These are phyloP conservation scores for Trichoderma atrobrunneum DNA, from an alignment of 2,329 filamentous ascomycete species.

Conservation along the genomic window DNA sequence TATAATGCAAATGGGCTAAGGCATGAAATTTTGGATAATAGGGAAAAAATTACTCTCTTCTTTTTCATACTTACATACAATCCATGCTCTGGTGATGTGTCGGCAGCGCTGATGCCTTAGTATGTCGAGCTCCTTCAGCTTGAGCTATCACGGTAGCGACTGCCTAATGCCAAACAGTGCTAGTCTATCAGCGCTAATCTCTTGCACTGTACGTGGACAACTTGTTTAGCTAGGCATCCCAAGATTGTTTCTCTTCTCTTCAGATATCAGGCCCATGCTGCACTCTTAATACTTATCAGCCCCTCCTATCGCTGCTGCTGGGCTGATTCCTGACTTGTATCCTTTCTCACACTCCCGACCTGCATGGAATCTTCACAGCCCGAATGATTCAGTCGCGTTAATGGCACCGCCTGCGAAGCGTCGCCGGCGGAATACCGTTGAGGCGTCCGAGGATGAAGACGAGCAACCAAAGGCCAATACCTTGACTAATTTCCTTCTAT, in stretches of 20 bases:
- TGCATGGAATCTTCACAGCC: conserved; percentile 26
- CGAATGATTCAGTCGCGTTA: conserved; percentile 34
- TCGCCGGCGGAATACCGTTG: conserved; percentile 55
- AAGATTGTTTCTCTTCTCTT: neutral
- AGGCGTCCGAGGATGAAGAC: conserved; percentile 50
- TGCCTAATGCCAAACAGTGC: conserved; percentile 1
- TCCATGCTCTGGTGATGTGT: neutral
- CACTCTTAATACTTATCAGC: neutral
- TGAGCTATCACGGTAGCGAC: neutral
- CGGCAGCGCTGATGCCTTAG: neutral
- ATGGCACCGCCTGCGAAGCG: conserved; percentile 61
- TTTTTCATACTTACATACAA: neutral
- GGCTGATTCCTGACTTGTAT: neutral
- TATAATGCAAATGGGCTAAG: neutral
- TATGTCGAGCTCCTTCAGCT: neutral
- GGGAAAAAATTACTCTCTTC: neutral
- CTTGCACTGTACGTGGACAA: conserved; percentile 8
- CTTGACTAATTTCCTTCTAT: conserved; percentile 52
- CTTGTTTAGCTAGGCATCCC: neutral
- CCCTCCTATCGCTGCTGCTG: neutral
- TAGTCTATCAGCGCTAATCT: neutral
- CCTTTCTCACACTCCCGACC: neutral
- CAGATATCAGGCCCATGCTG: neutral
- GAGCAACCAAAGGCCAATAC: conserved; percentile 45
- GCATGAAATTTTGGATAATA: neutral